Evolutionary conservation across 352 stramenopile genomes (phyloP).

Genomic region (Phytopythium boreale): DNA sequence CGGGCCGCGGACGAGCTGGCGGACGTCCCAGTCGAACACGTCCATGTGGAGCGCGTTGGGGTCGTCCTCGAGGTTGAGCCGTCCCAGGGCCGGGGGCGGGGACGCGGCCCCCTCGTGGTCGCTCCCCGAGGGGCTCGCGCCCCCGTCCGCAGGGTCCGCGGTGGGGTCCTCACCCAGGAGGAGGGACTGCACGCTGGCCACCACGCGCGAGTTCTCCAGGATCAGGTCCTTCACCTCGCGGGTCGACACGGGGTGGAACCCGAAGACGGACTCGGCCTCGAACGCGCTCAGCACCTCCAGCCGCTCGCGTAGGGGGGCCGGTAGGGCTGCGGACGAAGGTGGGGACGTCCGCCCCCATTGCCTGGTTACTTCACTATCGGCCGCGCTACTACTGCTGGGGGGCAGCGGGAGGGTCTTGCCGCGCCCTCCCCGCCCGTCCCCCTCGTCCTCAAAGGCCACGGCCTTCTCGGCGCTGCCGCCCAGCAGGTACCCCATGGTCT

Average conservation of each 20-base stretch:
- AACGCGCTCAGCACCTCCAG: conserved; percentile 26
- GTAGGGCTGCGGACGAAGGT: background rate
- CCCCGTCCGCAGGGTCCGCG: background rate
- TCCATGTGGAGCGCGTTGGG: conserved; percentile 14
- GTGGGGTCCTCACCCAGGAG: conserved; percentile 3
- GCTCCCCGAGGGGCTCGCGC: background rate
- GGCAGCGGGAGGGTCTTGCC: background rate
- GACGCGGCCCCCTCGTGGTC: conserved; percentile 2
- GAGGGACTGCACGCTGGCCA: conserved; percentile 33
- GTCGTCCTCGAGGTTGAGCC: background rate
- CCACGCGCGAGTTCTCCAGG: conserved; percentile 25
- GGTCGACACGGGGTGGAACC: conserved; percentile 27
- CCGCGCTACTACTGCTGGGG: background rate
- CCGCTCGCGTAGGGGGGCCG: background rate
- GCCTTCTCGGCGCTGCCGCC: conserved; percentile 12
- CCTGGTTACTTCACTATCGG: background rate
- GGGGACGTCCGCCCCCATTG: too few species aligned
- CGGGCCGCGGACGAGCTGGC: conserved; percentile 28
- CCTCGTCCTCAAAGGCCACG: conserved; percentile 15
- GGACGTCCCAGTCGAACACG: conserved; percentile 47
- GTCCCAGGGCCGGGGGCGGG: background rate
- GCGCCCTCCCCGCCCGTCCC: too few species aligned
- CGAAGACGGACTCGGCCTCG: conserved; percentile 37
- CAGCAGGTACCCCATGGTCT: conserved; percentile 31
- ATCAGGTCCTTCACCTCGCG: conserved; percentile 40